Base-by-base conservation (phyloP, 495 filamentous ascomycete species). In the Recurvomyces mirabilis region DNA sequence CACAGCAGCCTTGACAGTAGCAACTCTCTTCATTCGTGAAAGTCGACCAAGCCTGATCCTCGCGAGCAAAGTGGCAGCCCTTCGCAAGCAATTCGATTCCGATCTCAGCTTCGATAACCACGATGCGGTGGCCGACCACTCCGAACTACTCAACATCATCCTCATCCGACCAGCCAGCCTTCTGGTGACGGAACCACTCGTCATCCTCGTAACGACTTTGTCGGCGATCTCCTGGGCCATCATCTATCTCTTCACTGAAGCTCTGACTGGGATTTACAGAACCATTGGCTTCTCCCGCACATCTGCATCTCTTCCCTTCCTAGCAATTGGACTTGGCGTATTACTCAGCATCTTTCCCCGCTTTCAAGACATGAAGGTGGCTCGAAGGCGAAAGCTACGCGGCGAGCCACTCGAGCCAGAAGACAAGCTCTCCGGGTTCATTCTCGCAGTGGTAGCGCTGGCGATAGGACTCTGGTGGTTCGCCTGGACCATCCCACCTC, bases 231-330 rank as follows among this genome's bases (percentile, higher is more conserved):
- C 62, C 18, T 66, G 65, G 47, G 66, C 63, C 0, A 57, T 73
- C 14, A 66, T 74, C 29, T 75, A 72, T 38, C 68, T 74, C 12
- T 72, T 72, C 49, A 67, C 69, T 2, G 67, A 73, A 54, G 65
- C 68, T 9, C 47, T 71, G 0, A 63, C 61, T 0, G 56, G 63
- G 1, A 63, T 75, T 29, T 73, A 68, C 41, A 44, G 58, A 23
- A 52, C 57, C 21, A 4, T 66, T 70, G 39, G 40, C 53, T 2
- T 28, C 41, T 4, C 30, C 30, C 4, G 13, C 4, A 4, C 4
- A 15, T 15, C n/a, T 3, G 18, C 30, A 12, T 32, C 30, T 15
- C 30, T 32, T 15, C 13, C 18, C 30, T 32, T 32, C 30, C 30
- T 32, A 12, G 30, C 30, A 12, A 12, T 32, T 15, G 30, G 13